Evolutionary conservation across 2,329 filamentous ascomycete species (phyloP).

Genomic region (Colletotrichum sp.): DNA sequence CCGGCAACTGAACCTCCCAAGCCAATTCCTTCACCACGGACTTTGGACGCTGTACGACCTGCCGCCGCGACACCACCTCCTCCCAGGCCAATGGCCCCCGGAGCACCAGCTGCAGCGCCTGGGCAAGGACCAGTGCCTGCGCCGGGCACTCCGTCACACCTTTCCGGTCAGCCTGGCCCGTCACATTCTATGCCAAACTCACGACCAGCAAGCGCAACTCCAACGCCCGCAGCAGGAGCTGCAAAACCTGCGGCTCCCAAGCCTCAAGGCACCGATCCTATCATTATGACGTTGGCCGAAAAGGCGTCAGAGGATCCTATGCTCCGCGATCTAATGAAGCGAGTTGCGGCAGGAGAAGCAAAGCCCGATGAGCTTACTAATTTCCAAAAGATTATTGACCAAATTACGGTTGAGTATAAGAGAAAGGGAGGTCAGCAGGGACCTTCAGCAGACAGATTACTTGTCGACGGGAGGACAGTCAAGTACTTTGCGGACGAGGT

Average conservation of each 20-base stretch:
- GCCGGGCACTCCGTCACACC: constrained; percentile 22
- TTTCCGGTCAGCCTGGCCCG: constrained; percentile 11
- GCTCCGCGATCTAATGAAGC: constrained; percentile 81
- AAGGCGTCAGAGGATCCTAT: constrained; percentile 75
- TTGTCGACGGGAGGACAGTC: constrained; percentile 61
- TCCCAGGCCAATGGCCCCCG: not conserved
- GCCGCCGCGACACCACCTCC: constrained; percentile 4
- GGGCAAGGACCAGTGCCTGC: constrained; percentile 20
- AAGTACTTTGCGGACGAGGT: constrained; percentile 67
- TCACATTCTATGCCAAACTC: constrained; percentile 28
- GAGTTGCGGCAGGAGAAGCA: constrained; percentile 76
- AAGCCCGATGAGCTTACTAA: constrained; percentile 73
- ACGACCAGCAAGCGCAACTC: constrained; percentile 20
- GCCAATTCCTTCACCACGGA: not conserved
- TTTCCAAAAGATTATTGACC: constrained; percentile 83
- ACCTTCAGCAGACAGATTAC: constrained; percentile 58
- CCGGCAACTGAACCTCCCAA: not conserved
- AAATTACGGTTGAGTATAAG: constrained; percentile 69
- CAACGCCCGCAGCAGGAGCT: constrained; percentile 8
- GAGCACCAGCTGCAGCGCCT: constrained; percentile 21
- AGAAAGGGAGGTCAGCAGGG: constrained; percentile 55
- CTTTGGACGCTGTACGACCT: not conserved
- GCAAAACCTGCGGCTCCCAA: constrained; percentile 16
- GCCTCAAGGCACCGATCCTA: constrained; percentile 49
- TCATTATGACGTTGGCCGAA: constrained; percentile 80